phyloP scores from a whole-genome alignment of 805 yeast species.

The Debaryomyces maramus region DNA sequence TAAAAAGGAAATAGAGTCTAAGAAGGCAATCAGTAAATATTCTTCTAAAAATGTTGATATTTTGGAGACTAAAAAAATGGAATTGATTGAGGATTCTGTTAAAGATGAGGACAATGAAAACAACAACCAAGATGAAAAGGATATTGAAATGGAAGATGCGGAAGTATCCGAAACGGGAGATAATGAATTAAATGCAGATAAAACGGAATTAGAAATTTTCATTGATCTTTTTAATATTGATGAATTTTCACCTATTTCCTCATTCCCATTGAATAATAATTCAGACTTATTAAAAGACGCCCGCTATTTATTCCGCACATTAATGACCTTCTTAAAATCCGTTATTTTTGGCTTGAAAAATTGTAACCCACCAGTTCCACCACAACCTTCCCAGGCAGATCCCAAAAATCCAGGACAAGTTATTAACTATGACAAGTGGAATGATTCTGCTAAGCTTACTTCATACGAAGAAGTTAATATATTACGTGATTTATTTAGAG shows the following conservation, averaged over 20 bases:
- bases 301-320: conserved; percentile 78
- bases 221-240: conserved; percentile 37
- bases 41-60: conserved; percentile 22
- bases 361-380: conserved; percentile 75
- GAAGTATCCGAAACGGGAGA: conserved; percentile 13
- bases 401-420: conserved; percentile 46
- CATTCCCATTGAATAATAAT: conserved; percentile 47
- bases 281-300: conserved; percentile 84
- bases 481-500: conserved; percentile 74
- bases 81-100: conserved; percentile 21
- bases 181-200: conserved; percentile 7
- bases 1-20: conserved; percentile 42
- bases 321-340: conserved; percentile 87
- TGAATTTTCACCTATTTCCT: conserved; percentile 55
- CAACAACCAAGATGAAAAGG: conserved; percentile 19
- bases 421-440: conserved; percentile 61
- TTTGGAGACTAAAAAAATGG: conserved; percentile 15
- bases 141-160: conserved; percentile 22
- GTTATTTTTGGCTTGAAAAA: conserved; percentile 85
- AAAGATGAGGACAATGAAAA: conserved; percentile 1
- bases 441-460: conserved; percentile 80
- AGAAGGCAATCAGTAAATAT: conserved; percentile 41
- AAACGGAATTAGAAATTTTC: conserved; percentile 3
- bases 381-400: conserved; percentile 41
- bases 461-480: conserved; percentile 80